Base-by-base conservation (phyloP, 73 alveolate species). In the Breviolum minutum region DNA sequence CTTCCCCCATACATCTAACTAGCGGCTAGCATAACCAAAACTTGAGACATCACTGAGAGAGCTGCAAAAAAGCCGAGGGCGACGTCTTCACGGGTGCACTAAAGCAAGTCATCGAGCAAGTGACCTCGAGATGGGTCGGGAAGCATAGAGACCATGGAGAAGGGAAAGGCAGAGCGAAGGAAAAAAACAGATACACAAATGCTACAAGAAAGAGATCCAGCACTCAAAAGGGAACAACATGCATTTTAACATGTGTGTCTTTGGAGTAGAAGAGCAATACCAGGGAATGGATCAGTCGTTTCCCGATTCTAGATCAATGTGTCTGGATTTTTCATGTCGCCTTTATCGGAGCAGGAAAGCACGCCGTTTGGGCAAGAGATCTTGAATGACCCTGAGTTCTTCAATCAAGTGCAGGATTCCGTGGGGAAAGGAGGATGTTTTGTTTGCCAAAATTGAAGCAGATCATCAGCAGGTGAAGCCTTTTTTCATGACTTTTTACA, bases 41-140 rank as follows among this genome's bases (percentile, higher is more conserved):
- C n/a, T n/a, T n/a, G n/a, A n/a, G n/a, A n/a, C n/a, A n/a, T n/a
- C n/a, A n/a, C n/a, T n/a, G n/a, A n/a, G n/a, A n/a, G n/a, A n/a
- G n/a, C n/a, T n/a, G n/a, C n/a, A n/a, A n/a, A n/a, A n/a, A n/a
- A n/a, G n/a, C 54, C 26, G 63, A 87, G 95, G 95, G 83, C 14
- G 95, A 87, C 26, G 66, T 87, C 40, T 87, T 87, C 66, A 87
- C 83, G 0, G 69, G 60, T n/a, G 71, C 95, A 4, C 82, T 87
- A 29, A 87, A 29, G 66, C 62, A 32, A 30, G 62, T 87, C 68
- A 24, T 63, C 11, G 95, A 87, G 82, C 95, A 54, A 7, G 95
- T 87, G 80, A 27, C 63, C 63, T 16, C 19, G 63, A 22, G 5
- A 77, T 77, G 86, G 86, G 86, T 30, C 22, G 62, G 86, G 89